Evolutionary conservation across 2,329 filamentous ascomycete genomes (phyloP).

Genomic region (Didymellaceae sp.): DNA sequence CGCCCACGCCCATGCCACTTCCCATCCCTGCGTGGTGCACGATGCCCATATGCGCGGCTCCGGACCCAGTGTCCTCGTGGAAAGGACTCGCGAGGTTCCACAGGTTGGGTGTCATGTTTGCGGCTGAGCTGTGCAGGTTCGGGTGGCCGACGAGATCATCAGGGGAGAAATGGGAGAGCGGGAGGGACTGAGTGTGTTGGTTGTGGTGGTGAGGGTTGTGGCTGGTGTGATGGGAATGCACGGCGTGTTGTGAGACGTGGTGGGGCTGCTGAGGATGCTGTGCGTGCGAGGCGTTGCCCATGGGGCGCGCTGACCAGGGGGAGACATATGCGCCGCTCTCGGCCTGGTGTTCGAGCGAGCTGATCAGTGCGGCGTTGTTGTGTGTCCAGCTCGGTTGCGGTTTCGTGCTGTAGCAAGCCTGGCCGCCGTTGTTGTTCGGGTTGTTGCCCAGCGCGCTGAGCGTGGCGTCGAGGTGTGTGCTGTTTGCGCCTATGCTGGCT

Average conservation of each 20-base stretch:
- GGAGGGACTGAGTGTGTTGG: background rate
- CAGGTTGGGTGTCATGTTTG: slow-evolving; percentile 20
- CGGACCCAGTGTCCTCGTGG: slow-evolving; percentile 23
- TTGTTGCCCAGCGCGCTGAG: background rate
- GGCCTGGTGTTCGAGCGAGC: background rate
- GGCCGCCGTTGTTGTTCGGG: background rate
- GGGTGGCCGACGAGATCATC: slow-evolving; percentile 5
- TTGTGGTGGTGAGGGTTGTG: background rate
- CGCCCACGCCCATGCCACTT: background rate
- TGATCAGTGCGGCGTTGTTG: slow-evolving; percentile 1
- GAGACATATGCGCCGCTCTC: background rate
- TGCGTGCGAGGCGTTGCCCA: background rate
- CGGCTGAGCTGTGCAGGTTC: background rate
- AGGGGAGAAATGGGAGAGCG: background rate
- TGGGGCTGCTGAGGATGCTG: background rate
- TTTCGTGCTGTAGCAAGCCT: slow-evolving; percentile 9
- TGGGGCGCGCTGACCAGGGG: slow-evolving; percentile 1
- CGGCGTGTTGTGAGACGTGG: background rate
- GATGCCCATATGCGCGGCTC: background rate
- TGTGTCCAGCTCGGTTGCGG: background rate
- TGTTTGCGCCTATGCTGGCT: slow-evolving; percentile 20
- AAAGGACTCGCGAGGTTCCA: slow-evolving; percentile 40
- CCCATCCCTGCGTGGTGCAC: background rate
- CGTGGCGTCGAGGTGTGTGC: slow-evolving; percentile 5
- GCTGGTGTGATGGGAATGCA: background rate